Evolutionary conservation across 2,329 filamentous ascomycete species (phyloP).

Genomic region (Apiospora pterosperma): DNA sequence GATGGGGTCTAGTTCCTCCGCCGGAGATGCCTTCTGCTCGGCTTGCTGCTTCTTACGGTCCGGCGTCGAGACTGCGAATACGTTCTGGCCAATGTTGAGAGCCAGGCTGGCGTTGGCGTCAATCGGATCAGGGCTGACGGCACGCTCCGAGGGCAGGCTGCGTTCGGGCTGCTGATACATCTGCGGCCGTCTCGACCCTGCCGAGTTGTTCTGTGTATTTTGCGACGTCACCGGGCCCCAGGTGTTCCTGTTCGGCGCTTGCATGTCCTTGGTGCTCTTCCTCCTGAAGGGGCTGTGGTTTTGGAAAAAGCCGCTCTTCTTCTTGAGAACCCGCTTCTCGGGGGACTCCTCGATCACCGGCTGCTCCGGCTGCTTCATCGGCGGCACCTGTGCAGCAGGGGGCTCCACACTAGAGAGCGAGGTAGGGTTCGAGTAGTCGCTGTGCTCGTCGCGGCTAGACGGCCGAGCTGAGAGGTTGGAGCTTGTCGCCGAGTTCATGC

Average conservation of each 20-base stretch:
- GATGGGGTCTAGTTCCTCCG: constrained; percentile 79
- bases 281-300: constrained; percentile 89
- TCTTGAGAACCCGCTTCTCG: constrained; percentile 66
- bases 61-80: constrained; percentile 85
- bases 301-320: constrained; percentile 86
- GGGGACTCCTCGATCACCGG: constrained; percentile 43
- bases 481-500: constrained; percentile 52
- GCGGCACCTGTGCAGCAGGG: constrained; percentile 69
- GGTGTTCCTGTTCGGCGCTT: constrained; percentile 46
- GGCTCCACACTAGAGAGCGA: constrained; percentile 86
- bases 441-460: constrained; percentile 82
- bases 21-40: constrained; percentile 32
- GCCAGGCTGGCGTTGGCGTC: constrained; percentile 92
- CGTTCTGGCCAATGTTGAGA: constrained; percentile 91
- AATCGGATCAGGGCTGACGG: constrained; percentile 74
- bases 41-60: constrained; percentile 54
- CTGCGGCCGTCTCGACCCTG: constrained; percentile 29
- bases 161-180: constrained; percentile 32
- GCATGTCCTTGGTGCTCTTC: constrained; percentile 77
- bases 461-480: constrained; percentile 60
- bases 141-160: constrained; percentile 36
- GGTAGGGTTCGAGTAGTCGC: constrained; percentile 85
- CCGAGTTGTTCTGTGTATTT: constrained; percentile 13
- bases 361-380: constrained; percentile 55
- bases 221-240: constrained; percentile 45